phyloP scores from a whole-genome alignment of 352 stramenopile species.

The Salisapilia sapeloensis region DNA sequence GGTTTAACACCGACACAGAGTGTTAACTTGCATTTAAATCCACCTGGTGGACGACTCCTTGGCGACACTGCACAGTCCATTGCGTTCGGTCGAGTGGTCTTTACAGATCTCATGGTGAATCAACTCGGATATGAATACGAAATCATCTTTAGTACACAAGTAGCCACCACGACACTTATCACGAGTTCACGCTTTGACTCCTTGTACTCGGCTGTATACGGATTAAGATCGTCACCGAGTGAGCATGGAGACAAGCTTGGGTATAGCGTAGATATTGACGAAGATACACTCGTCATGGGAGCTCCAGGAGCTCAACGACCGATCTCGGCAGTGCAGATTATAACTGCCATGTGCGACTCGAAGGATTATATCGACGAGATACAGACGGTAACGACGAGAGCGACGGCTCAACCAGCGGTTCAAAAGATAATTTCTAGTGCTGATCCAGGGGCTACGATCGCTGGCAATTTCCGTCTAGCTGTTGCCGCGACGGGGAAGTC shows the following conservation, averaged over 20 bases:
- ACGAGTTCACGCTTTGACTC: slow-evolving; percentile 39
- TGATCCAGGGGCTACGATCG: slow-evolving; percentile 37
- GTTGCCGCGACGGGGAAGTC: slow-evolving; percentile 31
- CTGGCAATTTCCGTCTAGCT: slow-evolving; percentile 56
- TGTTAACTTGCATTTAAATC: slow-evolving; percentile 64
- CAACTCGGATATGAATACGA: slow-evolving; percentile 51
- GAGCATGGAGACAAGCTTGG: slow-evolving; percentile 38
- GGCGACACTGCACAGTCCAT: slow-evolving; percentile 21
- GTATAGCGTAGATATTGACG: slow-evolving; percentile 45
- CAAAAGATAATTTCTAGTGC: slow-evolving; percentile 57
- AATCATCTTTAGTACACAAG: slow-evolving; percentile 30
- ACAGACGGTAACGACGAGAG: slow-evolving; percentile 37
- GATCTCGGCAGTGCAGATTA: slow-evolving; percentile 52
- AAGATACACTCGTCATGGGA: slow-evolving; percentile 49
- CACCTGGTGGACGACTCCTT: slow-evolving; percentile 31
- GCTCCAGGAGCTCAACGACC: slow-evolving; percentile 32
- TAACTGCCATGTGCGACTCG: slow-evolving; percentile 30
- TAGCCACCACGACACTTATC: slow-evolving; percentile 19
- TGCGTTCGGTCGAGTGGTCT: slow-evolving; percentile 35
- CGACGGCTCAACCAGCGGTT: slow-evolving; percentile 31
- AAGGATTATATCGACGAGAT: slow-evolving; percentile 47
- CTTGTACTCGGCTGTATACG: slow-evolving; percentile 53
- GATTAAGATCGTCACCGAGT: slow-evolving; percentile 36
- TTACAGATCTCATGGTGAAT: slow-evolving; percentile 58
- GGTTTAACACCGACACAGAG: slow-evolving; percentile 17